Percentiles rank a stretch among this genome's conserved stretches.
These are phyloP conservation scores for Paulownia fortunei DNA, from an alignment of 257 asterid species.

Conservation along the genomic window DNA sequence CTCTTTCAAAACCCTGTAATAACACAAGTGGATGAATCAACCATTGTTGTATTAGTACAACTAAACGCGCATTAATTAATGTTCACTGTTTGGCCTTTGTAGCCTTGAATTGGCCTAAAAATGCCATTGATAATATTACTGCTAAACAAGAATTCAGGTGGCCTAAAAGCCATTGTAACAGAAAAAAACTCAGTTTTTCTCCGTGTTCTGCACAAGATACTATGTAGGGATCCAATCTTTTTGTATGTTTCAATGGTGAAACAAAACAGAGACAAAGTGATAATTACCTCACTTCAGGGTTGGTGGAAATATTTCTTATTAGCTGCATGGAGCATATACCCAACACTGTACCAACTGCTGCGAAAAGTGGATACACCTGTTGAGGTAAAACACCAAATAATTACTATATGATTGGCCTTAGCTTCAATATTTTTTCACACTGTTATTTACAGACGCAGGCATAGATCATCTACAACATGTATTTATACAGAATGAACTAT, in stretches of 20 bases:
- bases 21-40: not conserved
- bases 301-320: slow-evolving; percentile 41
- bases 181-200: no score
- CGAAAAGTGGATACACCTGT: slow-evolving; percentile 52
- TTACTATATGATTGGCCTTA: not conserved
- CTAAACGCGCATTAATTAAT: not conserved
- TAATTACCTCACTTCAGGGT: slow-evolving; percentile 54
- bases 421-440: no score
- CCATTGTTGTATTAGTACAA: not conserved
- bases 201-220: no score
- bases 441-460: no score
- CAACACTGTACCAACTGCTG: slow-evolving; percentile 41
- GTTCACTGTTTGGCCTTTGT: not conserved
- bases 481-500: no score
- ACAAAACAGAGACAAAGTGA: no score
- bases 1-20: slow-evolving; percentile 43
- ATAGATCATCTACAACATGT: no score
- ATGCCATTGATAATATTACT: no score
- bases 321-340: slow-evolving; percentile 52
- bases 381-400: not conserved
- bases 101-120: not conserved
- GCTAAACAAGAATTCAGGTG: no score
- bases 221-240: no score
- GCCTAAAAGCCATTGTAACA: no score
- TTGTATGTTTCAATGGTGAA: not conserved